These are phyloP conservation scores for Rostrohypoxylon terebratum DNA, from an alignment of 495 filamentous ascomycete species.

Conservation along the genomic window DNA sequence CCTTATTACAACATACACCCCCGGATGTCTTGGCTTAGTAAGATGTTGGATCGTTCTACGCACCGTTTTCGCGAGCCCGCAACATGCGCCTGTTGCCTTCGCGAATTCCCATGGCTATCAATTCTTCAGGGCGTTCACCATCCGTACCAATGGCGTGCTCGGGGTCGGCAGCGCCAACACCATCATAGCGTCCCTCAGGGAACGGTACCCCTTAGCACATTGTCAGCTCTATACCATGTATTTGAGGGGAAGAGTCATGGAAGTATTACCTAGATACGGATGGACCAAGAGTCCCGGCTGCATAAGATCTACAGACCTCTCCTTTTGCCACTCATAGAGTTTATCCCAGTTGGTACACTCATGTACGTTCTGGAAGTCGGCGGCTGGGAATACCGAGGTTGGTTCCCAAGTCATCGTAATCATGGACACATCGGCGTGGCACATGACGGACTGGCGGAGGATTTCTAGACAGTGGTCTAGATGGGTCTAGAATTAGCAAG, in stretches of 20 bases:
- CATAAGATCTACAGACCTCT: not conserved
- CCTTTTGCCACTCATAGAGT: constrained; percentile 2
- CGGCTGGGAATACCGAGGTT: not conserved
- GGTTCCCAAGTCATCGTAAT: not conserved
- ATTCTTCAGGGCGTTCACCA: not conserved
- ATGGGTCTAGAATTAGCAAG: not conserved
- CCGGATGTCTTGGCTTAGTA: too few species aligned
- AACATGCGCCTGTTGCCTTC: not conserved
- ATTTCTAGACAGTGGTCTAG: not conserved
- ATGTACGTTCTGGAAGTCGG: not conserved
- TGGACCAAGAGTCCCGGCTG: not conserved
- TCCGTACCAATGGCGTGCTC: not conserved
- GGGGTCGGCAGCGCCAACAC: not conserved
- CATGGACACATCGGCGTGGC: not conserved
- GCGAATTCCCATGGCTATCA: not conserved
- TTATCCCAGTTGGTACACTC: not conserved
- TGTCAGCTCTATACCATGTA: not conserved
- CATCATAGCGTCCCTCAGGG: not conserved
- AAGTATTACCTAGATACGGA: not conserved
- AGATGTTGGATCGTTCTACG: not conserved
- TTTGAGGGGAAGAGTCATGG: not conserved
- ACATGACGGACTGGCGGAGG: not conserved
- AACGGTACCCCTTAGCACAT: not conserved
- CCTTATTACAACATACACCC: too few species aligned
- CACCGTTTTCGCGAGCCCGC: not conserved